Percentiles rank a stretch among this genome's conserved stretches.
Conservation (phyloP, 192 early-diverging fungal species). For the Coemansia sp. region DNA sequence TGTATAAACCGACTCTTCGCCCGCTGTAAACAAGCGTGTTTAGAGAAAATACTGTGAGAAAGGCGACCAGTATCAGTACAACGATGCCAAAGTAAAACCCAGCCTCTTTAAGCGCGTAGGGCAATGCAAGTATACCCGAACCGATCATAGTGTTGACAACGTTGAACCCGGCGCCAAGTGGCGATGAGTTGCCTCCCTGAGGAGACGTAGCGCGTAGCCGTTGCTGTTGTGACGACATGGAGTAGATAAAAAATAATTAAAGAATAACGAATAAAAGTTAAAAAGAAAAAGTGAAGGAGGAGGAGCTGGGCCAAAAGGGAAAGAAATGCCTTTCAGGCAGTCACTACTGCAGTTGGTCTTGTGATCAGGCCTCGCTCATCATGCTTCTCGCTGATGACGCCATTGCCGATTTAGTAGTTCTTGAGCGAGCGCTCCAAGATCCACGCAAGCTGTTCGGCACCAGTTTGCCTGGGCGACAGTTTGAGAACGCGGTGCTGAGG, state of each 20-base stretch:
- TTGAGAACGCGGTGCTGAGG: conserved; percentile 94
- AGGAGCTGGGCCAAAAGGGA: background rate
- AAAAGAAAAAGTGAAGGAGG: conserved; percentile 15
- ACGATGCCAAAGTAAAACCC: conserved; percentile 63
- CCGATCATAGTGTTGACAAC: conserved; percentile 73
- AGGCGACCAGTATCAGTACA: conserved; percentile 51
- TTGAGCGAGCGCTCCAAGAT: conserved; percentile 54
- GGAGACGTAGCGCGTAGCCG: background rate
- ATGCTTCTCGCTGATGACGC: conserved; percentile 2
- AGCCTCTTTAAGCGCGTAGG: conserved; percentile 64
- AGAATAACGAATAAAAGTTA: conserved; percentile 2
- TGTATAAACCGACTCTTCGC: conserved; percentile 55
- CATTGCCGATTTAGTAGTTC: conserved; percentile 28
- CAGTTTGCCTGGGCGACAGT: conserved; percentile 69
- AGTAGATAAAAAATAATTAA: background rate
- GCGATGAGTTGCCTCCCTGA: conserved; percentile 23
- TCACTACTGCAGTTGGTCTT: background rate
- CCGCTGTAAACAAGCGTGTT: conserved; percentile 62
- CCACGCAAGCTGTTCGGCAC: conserved; percentile 46
- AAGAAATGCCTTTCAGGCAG: background rate
- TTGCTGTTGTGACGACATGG: background rate
- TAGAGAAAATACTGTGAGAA: conserved; percentile 57
- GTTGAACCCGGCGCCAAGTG: conserved; percentile 57
- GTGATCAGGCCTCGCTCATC: background rate
- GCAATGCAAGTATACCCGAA: conserved; percentile 67